Evolutionary conservation across 2,329 filamentous ascomycete genomes (phyloP).

Genomic region (Microdochium trichocladiopsis): DNA sequence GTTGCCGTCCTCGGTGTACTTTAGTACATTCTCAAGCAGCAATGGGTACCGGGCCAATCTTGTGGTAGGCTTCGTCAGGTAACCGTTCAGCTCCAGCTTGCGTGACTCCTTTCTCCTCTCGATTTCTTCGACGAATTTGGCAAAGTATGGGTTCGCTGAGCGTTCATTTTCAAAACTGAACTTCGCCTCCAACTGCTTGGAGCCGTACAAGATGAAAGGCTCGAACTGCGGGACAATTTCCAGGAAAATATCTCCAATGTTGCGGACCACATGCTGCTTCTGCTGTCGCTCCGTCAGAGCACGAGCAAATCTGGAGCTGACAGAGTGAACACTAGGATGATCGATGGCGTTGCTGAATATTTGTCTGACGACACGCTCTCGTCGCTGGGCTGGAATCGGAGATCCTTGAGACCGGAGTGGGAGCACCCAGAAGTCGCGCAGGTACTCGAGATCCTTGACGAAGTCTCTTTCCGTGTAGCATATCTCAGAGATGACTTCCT

Average conservation of each 20-base stretch:
- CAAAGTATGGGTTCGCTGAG: slow-evolving; percentile 74
- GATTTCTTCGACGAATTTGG: slow-evolving; percentile 91
- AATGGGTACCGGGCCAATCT: slow-evolving; percentile 90
- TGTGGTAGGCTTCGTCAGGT: slow-evolving; percentile 95
- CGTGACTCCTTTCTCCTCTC: slow-evolving; percentile 93
- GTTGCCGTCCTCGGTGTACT: slow-evolving; percentile 83
- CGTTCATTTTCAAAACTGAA: slow-evolving; percentile 98
- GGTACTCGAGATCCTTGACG: slow-evolving; percentile 95
- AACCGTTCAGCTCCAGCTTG: slow-evolving; percentile 94
- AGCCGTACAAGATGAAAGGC: slow-evolving; percentile 93
- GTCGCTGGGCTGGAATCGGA: slow-evolving; percentile 79
- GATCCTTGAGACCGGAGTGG: slow-evolving; percentile 76
- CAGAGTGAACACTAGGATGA: slow-evolving; percentile 69
- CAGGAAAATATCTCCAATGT: slow-evolving; percentile 89
- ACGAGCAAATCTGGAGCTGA: slow-evolving; percentile 84
- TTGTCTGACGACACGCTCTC: slow-evolving; percentile 85
- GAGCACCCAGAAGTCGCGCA: slow-evolving; percentile 97
- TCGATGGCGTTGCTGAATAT: slow-evolving; percentile 97
- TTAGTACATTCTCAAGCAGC: slow-evolving; percentile 82
- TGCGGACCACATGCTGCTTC: slow-evolving; percentile 79
- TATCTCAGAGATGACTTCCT: slow-evolving; percentile 96
- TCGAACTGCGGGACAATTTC: slow-evolving; percentile 89
- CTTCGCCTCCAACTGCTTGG: slow-evolving; percentile 92
- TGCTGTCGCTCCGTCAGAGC: slow-evolving; percentile 87
- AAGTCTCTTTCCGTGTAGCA: slow-evolving; percentile 99